Conservation (phyloP, 305 asterid species). For the Lippia alba region DNA sequence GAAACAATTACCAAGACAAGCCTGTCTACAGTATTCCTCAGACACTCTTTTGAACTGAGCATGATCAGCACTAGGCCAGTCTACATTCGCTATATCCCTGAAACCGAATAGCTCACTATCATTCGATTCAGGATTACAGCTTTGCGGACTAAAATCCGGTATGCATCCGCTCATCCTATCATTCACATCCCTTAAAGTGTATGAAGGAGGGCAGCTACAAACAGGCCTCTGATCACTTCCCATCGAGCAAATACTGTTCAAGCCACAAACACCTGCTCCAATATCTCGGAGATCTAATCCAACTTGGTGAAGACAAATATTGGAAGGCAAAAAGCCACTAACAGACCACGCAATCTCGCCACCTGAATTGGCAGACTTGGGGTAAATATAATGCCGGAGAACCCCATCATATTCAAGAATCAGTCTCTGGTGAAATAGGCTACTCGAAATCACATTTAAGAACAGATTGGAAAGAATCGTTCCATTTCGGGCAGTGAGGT, state of each 20-base stretch:
- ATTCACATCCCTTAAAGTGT: conserved; percentile 36
- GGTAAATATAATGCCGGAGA: conserved; percentile 48
- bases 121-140: conserved; percentile 30
- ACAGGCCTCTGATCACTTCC: conserved; percentile 41
- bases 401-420: conserved; percentile 56
- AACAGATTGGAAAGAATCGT: conserved; percentile 2
- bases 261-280: conserved; percentile 56
- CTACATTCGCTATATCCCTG: conserved; percentile 26
- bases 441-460: not conserved
- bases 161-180: conserved; percentile 47
- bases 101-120: conserved; percentile 32
- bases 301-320: conserved; percentile 44
- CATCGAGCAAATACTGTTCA: conserved; percentile 44
- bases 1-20: conserved; percentile 51
- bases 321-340: conserved; percentile 32
- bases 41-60: conserved; percentile 17
- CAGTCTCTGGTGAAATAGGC: conserved; percentile 39
- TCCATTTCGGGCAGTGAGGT: conserved; percentile 31
- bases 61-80: conserved; percentile 48
- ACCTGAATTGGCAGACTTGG: conserved; percentile 30
- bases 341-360: conserved; percentile 42
- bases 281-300: not conserved
- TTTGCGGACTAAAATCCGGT: conserved; percentile 33
- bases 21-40: conserved; percentile 47
- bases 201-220: conserved; percentile 52